Percentiles rank a stretch among this genome's conserved stretches.
These are phyloP conservation scores for Phytophthora pinifolia DNA, from an alignment of 352 stramenopile genomes.

Conservation along the genomic window DNA sequence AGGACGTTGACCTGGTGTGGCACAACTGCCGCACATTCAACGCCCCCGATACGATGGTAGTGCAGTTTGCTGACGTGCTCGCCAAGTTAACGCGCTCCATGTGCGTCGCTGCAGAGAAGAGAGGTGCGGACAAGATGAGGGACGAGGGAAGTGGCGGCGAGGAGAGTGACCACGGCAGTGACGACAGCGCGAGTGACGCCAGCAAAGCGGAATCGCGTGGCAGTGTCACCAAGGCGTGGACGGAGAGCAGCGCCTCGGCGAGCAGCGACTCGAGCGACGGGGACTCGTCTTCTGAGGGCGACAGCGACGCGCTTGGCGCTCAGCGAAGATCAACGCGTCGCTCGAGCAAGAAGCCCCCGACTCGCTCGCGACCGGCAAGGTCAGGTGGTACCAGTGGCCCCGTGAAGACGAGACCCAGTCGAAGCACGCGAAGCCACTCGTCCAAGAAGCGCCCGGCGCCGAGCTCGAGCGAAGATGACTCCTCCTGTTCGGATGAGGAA, in stretches of 20 bases:
- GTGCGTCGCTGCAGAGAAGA: conserved; percentile 54
- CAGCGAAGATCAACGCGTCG: conserved; percentile 27
- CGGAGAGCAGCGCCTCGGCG: conserved; percentile 61
- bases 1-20: conserved; percentile 81
- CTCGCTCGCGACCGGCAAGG: conserved; percentile 21
- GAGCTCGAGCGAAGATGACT: conserved; percentile 27
- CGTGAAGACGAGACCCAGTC: conserved; percentile 12
- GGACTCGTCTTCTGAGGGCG: conserved; percentile 41
- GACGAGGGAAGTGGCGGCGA: conserved; percentile 20
- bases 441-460: conserved; percentile 30
- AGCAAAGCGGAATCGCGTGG: conserved; percentile 44
- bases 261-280: conserved; percentile 59
- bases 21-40: conserved; percentile 86
- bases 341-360: conserved; percentile 19
- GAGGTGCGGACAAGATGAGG: conserved; percentile 49
- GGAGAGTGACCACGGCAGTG: conserved; percentile 33
- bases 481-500: conserved; percentile 22
- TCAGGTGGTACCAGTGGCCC: conserved; percentile 15
- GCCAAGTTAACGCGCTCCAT: conserved; percentile 67
- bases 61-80: conserved; percentile 74
- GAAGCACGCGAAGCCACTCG: conserved; percentile 21
- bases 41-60: conserved; percentile 67
- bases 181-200: conserved; percentile 47
- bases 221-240: conserved; percentile 66
- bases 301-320: conserved; percentile 29